Percentiles rank a stretch among this genome's conserved stretches.
Conservation (phyloP, 495 filamentous ascomycete genomes). For the Aspergillus panamensis region DNA sequence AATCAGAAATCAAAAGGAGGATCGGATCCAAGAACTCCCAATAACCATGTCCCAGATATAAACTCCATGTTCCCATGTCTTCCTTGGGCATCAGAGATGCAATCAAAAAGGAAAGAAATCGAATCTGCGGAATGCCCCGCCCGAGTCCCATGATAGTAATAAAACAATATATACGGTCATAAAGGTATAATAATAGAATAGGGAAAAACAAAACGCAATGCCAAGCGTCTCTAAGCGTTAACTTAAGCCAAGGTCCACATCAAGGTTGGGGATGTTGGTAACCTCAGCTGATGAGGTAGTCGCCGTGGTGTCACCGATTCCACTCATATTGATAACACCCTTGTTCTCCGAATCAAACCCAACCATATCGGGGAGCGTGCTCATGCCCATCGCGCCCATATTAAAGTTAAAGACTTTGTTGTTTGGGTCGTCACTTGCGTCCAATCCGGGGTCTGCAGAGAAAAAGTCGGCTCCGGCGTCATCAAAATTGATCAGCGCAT, state of each 20-base stretch:
- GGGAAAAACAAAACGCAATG: conserved; percentile 11
- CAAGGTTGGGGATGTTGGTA: conserved; percentile 25
- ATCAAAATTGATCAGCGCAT: conserved; percentile 48
- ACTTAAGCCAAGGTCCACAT: conserved; percentile 35
- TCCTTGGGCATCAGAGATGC: neutral
- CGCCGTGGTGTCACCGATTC: conserved; percentile 19
- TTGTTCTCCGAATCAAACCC: conserved; percentile 34
- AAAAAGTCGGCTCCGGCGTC: conserved; percentile 42
- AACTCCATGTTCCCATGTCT: conserved; percentile 14
- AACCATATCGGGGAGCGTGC: conserved; percentile 27
- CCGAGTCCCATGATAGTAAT: neutral
- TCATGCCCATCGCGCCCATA: conserved; percentile 22
- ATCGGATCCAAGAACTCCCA: neutral
- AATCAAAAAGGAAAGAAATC: conserved; percentile 5
- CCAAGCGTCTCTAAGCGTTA: conserved; percentile 11
- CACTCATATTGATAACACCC: conserved; percentile 27
- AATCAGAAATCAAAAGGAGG: conserved; percentile 1
- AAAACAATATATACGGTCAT: conserved; percentile 6
- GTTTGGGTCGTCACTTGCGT: conserved; percentile 6
- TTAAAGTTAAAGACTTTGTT: conserved; percentile 26
- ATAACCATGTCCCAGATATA: neutral
- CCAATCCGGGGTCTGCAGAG: conserved; percentile 27
- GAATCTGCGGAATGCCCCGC: neutral
- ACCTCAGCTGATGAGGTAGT: conserved; percentile 13
- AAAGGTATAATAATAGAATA: conserved; percentile 12